A percentile compares a stretch with the other conserved stretches of the same genome.
Evolutionary conservation across 2,329 filamentous ascomycete genomes (phyloP).

Genomic region (Ceratocystis destructans): DNA sequence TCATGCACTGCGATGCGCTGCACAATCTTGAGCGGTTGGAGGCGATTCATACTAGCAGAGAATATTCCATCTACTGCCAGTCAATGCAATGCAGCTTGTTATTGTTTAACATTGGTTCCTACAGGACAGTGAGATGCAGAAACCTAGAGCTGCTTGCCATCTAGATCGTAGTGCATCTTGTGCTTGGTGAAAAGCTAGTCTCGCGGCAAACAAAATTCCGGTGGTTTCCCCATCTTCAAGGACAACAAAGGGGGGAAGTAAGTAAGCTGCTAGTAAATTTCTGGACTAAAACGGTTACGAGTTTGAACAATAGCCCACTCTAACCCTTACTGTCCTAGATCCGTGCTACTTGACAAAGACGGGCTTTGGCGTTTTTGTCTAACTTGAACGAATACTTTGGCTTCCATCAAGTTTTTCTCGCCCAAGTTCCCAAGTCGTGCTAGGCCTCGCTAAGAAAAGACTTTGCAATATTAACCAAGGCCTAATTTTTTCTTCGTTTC

Average conservation of each 20-base stretch:
- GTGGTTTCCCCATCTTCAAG: not conserved
- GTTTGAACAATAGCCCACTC: not conserved
- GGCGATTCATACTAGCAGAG: not conserved
- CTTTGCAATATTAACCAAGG: not conserved
- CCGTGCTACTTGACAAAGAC: not conserved
- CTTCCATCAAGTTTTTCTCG: not conserved
- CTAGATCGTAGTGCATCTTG: not conserved
- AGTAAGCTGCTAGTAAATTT: not conserved
- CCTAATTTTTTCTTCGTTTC: not conserved
- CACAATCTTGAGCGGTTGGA: not conserved
- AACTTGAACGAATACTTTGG: not conserved
- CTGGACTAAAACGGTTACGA: not conserved
- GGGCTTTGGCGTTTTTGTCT: not conserved
- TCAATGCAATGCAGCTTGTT: constrained; percentile 1
- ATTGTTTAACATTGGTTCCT: not conserved
- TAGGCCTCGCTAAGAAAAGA: not conserved
- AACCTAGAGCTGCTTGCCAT: not conserved
- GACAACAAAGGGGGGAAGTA: no score
- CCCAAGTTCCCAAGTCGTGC: not conserved
- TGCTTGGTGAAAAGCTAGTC: not conserved
- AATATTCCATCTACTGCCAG: not conserved
- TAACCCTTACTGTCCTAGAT: constrained; percentile 1
- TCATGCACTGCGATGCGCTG: not conserved
- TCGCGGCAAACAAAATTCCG: not conserved
- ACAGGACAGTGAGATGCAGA: not conserved